Conservation (phyloP, 2,329 filamentous ascomycete genomes). For the Purpureocillium takamizusanense region DNA sequence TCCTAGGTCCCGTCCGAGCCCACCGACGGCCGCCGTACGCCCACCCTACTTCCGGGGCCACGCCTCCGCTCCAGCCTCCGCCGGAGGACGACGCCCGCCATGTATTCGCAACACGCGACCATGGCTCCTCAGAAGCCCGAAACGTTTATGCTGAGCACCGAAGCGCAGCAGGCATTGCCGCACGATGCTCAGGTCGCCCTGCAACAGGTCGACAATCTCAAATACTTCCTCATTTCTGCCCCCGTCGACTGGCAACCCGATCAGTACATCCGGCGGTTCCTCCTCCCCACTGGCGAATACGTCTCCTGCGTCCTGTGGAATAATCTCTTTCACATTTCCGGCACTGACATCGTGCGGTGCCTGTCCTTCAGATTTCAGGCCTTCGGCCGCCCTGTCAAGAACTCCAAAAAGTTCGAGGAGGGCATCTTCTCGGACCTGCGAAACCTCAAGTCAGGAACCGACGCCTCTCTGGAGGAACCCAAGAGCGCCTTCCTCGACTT, state of each 20-base stretch:
- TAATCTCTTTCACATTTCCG: slow-evolving; percentile 98
- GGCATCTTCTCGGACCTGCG: slow-evolving; percentile 98
- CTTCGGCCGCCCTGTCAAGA: slow-evolving; percentile 96
- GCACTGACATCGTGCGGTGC: slow-evolving; percentile 97
- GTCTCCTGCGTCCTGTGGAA: slow-evolving; percentile 97
- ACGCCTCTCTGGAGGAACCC: slow-evolving; percentile 95
- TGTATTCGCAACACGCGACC: slow-evolving; percentile 76
- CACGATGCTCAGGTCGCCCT: slow-evolving; percentile 95
- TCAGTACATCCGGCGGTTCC: slow-evolving; percentile 91
- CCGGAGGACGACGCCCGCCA: slow-evolving; percentile 28
- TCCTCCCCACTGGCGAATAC: slow-evolving; percentile 95
- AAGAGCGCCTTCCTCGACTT: slow-evolving; percentile 98
- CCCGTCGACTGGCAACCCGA: slow-evolving; percentile 96
- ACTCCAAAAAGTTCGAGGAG: slow-evolving; percentile 99
- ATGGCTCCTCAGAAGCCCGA: slow-evolving; percentile 97
- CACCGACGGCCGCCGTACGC: background rate
- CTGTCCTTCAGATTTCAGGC: slow-evolving; percentile 97
- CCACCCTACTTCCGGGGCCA: background rate
- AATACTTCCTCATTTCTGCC: slow-evolving; percentile 98
- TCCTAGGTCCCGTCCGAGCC: background rate
- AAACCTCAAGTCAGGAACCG: slow-evolving; percentile 96
- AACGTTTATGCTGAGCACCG: slow-evolving; percentile 96
- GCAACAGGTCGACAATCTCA: slow-evolving; percentile 97
- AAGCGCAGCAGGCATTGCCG: slow-evolving; percentile 91
- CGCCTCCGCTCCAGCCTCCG: slow-evolving; percentile 5